A percentile compares a stretch with the other conserved stretches of the same genome.
Evolutionary conservation across 106 monocot genomes (phyloP).

Genomic region (Dioscorea zingiberensis): DNA sequence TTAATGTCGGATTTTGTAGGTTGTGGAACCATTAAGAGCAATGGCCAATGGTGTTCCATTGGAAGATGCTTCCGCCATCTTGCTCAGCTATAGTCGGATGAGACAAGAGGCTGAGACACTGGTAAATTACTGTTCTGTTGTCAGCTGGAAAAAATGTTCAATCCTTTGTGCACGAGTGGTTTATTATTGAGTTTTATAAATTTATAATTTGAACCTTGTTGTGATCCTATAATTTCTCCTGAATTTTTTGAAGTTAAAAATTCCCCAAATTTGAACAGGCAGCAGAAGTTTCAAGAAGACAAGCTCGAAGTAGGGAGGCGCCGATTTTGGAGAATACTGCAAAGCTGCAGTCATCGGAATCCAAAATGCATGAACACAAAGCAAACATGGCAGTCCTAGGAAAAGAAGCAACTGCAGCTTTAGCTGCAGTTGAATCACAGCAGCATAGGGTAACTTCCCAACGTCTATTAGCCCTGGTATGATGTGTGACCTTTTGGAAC

Average conservation of each 20-base stretch:
- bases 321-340: slow-evolving; percentile 67
- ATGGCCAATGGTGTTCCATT: slow-evolving; percentile 72
- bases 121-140: slow-evolving; percentile 21
- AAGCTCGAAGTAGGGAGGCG: slow-evolving; percentile 65
- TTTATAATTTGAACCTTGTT: not conserved
- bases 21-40: slow-evolving; percentile 75
- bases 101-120: slow-evolving; percentile 81
- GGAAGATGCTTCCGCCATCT: slow-evolving; percentile 98
- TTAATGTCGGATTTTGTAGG: slow-evolving; percentile 28
- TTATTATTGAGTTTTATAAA: not conserved
- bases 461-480: slow-evolving; percentile 71
- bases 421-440: slow-evolving; percentile 87
- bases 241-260: slow-evolving; percentile 3
- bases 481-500: not conserved
- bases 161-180: not conserved
- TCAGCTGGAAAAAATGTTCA: not conserved
- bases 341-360: slow-evolving; percentile 76
- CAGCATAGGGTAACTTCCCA: slow-evolving; percentile 88
- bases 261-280: slow-evolving; percentile 31
- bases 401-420: slow-evolving; percentile 93
- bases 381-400: slow-evolving; percentile 94
- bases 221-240: not conserved
- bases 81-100: slow-evolving; percentile 94
- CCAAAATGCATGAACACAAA: slow-evolving; percentile 85
- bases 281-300: slow-evolving; percentile 77